Evolutionary conservation across 2,329 filamentous ascomycete species (phyloP), one percentile per base, ranked within the genome.

Genomic region (Fusarium goolgardi): DNA sequence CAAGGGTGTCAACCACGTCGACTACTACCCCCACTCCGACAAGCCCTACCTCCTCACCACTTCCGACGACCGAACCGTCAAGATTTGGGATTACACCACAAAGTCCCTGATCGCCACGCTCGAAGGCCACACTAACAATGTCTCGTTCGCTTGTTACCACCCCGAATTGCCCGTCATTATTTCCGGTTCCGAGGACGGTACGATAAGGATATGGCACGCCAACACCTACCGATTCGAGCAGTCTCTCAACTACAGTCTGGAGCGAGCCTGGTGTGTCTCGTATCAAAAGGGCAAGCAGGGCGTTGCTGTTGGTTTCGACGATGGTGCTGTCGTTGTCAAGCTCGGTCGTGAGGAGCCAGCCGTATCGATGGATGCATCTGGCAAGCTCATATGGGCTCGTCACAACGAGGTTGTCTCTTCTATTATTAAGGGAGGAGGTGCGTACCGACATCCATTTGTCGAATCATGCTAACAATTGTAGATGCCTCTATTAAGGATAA

Each of bases 21-120:
- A 99, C 77, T 99, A 91, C 81, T 91, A 91, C 75, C 89, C 89
- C 13, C 88, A 90, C 75, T 89, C 88, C 71, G 89, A 91, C 76
- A 91, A 91, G 78, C 89, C 89, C 27, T 98, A 99, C 77, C 90
- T 99, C 45, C 90, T 99, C 68, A 99, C 96, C 25, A 97, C 95
- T 16, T 97, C 94, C 10, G 96, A 99, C 78, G 96, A 98, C 80
- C 90, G 93, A 74, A 98, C 95, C 1, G 93, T 98, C 74, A 98
- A 98, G 85, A 89, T 99, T 56, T 99, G 96, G 95, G 96, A 99
- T 78, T 98, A 99, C 84, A 98, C 95, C 15, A 98, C 94, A 49
- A 99, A 99, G 82, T 96, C 94, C 15, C 85, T 98, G 70, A 97
- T 98, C 77, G 96, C 96, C 31, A 98, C 95, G 4, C 86, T 99